Evolutionary conservation across 23 red algal genomes (phyloP).

Genomic region (Porphyridium purpureum): DNA sequence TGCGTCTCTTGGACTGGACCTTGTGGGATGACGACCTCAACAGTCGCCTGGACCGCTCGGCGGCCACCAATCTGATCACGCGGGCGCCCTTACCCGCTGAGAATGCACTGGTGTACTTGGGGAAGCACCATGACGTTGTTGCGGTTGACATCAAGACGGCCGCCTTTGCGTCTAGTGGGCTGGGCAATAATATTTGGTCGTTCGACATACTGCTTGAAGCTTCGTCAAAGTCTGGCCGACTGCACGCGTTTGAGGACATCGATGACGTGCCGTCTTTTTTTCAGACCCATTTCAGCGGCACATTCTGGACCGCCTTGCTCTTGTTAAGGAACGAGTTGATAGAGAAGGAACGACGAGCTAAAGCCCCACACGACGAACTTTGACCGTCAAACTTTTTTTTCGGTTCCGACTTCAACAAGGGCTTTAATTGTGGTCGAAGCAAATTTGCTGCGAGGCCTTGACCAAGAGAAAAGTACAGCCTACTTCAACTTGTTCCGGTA

Average conservation of each 20-base stretch:
- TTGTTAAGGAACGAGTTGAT: too few species aligned
- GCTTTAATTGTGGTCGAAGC: too few species aligned
- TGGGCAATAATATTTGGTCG: conserved; percentile 30
- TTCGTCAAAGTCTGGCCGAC: conserved; percentile 8
- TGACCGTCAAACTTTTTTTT: too few species aligned
- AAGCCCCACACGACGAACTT: too few species aligned
- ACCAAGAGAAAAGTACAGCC: too few species aligned
- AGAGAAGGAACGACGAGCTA: too few species aligned
- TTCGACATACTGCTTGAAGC: conserved; percentile 19
- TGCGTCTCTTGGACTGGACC: conserved; percentile 23
- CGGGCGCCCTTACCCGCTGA: conserved; percentile 10
- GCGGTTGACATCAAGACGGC: conserved; percentile 45
- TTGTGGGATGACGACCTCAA: conserved; percentile 33
- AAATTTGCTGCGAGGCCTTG: too few species aligned
- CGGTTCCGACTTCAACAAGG: too few species aligned
- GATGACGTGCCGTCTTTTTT: too few species aligned
- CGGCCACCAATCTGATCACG: conserved; percentile 21
- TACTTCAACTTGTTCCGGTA: too few species aligned
- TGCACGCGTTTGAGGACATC: conserved; percentile 24
- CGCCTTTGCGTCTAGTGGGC: conserved; percentile 2
- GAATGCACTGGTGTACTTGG: conserved; percentile 5
- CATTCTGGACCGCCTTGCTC: too few species aligned
- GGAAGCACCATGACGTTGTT: conserved; percentile 9
- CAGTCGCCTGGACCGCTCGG: conserved; percentile 25
- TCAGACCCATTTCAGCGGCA: too few species aligned